Percentiles rank a stretch among this genome's conserved stretches.
These are phyloP conservation scores for Saitozyma podzolica DNA, from an alignment of 768 basidiomycete species.

Conservation along the genomic window DNA sequence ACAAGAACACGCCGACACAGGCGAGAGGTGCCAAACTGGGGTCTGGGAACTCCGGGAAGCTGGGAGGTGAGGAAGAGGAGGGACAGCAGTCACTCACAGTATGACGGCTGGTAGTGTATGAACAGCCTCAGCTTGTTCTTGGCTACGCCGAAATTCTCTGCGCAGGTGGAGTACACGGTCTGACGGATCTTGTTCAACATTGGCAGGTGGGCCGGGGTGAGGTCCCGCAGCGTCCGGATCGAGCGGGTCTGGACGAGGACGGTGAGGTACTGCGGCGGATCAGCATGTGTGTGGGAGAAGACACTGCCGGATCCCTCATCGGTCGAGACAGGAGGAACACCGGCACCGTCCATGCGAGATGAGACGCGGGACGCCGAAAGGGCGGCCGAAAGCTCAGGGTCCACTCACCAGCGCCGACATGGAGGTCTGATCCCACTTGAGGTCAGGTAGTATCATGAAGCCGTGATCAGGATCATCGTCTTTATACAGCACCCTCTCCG, in stretches of 20 bases:
- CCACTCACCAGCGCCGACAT: slow-evolving; percentile 61
- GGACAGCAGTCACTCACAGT: slow-evolving; percentile 64
- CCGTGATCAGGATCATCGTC: slow-evolving; percentile 57
- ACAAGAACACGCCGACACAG: background rate
- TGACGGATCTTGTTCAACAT: slow-evolving; percentile 68
- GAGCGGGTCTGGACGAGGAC: slow-evolving; percentile 66
- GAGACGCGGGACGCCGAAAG: background rate
- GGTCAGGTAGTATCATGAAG: slow-evolving; percentile 85
- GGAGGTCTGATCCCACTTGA: slow-evolving; percentile 90
- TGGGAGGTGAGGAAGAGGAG: background rate
- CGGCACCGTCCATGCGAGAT: background rate
- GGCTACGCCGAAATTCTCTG: slow-evolving; percentile 67
- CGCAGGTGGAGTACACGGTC: slow-evolving; percentile 60
- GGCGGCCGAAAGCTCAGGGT: background rate
- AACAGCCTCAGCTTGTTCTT: slow-evolving; percentile 70
- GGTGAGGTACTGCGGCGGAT: slow-evolving; percentile 65
- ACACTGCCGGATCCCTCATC: no score
- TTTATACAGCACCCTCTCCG: slow-evolving; percentile 68
- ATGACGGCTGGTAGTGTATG: slow-evolving; percentile 93
- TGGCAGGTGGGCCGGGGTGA: slow-evolving; percentile 64
- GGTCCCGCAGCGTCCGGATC: slow-evolving; percentile 74
- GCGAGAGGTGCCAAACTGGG: background rate
- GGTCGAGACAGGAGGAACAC: background rate
- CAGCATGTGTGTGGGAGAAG: background rate
- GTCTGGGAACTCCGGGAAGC: background rate